Evolutionary conservation across 805 yeast genomes (phyloP), one percentile per base, ranked within the genome.

Genomic region (Myxozyma geophila): DNA sequence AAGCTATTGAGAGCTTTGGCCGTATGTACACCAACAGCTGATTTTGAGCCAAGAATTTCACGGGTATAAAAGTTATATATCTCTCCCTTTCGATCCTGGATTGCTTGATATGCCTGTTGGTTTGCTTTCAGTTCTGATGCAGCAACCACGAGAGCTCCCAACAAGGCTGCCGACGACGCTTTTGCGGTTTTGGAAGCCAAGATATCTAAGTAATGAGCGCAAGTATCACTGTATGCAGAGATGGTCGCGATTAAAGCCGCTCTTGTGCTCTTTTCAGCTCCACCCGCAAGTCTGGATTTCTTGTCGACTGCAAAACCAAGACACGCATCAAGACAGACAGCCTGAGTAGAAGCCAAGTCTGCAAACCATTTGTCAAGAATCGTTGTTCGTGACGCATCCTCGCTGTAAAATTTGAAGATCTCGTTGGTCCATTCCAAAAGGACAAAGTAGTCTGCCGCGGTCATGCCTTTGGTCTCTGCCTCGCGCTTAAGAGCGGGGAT

Each of bases 1-100:
- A 84, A 83, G 7, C 76, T 74, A n/a, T 79, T 79, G 54, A 86
- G 78, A 21, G 73, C 58, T 13, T 44, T 52, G 1, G 61, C 54
- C 23, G n/a, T 55, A 36, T 55, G 53, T 7, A 36, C 19, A 15
- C 57, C 59, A 17, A 67, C 59, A 23, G 46, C n/a, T 6, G 54
- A 21, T 36, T 60, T 65, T 6, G 74, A 65, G 3, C 70, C 73
- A 7, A 79, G 69, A n/a, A 77, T 71, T 7, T 62, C 67, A n/a
- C 67, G 64, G n/a, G 63, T 58, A 67, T 73, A 78, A 12, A 70
- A 62, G 21, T 70, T 59, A 40, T 59, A 65, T 19, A 74, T 61
- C 1, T 67, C 66, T 1, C 51, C 47, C 44, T 54, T 65, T 10
- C 64, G 49, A 37, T 64, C 66, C 10, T 47, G 40, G 23, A 73